Percentiles rank a stretch among this genome's conserved stretches.
Conservation (phyloP, 768 basidiomycete species). For the Rhodotorula kratochvilovae region DNA sequence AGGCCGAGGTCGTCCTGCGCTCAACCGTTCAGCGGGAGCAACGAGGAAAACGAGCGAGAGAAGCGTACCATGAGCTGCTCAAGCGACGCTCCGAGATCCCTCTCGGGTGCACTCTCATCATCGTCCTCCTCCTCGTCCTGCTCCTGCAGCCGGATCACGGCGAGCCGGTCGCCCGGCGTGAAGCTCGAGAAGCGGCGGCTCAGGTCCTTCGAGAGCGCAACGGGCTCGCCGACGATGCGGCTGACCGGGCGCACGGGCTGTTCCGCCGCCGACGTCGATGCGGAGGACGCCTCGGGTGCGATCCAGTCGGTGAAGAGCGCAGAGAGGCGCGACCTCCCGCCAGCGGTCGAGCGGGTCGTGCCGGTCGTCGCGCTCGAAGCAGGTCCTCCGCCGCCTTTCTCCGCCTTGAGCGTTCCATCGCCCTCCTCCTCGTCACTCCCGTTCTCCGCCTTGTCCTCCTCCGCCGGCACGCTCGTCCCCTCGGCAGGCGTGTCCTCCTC, state of each 20-base stretch:
- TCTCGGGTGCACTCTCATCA: constrained; percentile 51
- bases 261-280: background rate
- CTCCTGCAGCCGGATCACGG: constrained; percentile 12
- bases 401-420: constrained; percentile 37
- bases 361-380: background rate
- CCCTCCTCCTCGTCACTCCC: constrained; percentile 51
- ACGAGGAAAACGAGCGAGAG: background rate
- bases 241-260: background rate
- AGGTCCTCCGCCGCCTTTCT: background rate
- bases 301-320: constrained; percentile 41
- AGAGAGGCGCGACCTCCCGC: constrained; percentile 32
- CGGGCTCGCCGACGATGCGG: constrained; percentile 36
- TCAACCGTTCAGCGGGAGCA: background rate
- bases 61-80: constrained; percentile 63
- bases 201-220: constrained; percentile 27
- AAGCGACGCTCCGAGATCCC: constrained; percentile 52
- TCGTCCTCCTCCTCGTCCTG: constrained; percentile 40
- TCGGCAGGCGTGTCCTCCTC: background rate
- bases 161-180: background rate
- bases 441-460: constrained; percentile 47
- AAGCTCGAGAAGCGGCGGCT: constrained; percentile 34
- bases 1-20: constrained; percentile 67
- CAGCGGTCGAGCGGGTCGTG: background rate
- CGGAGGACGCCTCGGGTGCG: constrained; percentile 7
- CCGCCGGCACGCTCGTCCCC: constrained; percentile 47